Evolutionary conservation across 1,139 yeast genomes (phyloP), one percentile per base, ranked within the genome.

Genomic region (Kodamaea sp.): DNA sequence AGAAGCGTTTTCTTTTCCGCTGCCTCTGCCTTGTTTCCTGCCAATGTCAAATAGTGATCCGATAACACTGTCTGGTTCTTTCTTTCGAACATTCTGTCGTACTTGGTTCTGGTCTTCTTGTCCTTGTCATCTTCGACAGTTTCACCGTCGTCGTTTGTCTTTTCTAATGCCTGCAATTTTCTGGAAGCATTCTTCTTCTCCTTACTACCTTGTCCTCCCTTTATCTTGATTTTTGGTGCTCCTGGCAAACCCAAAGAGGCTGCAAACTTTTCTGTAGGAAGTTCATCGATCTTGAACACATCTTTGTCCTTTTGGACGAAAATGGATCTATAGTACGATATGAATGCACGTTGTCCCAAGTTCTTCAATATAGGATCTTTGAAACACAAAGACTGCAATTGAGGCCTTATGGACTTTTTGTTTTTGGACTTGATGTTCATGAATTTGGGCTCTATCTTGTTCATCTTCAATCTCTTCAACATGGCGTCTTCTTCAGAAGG

Each of bases 41-140:
- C 80, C 61, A 92, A 71, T 42, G 80, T 85, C 62, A 81, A 62
- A 55, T 88, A 92, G 56, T 89, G 95, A 46, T 89, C 94, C 24
- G 96, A 84, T 38, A 94, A 68, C 21, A 92, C 95, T 31, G 86
- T 86, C 65, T 94, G 98, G 59, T 92, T 94, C 60, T 86, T 76
- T 58, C 99, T 78, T 55, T 87, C 95, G 64, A 94, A 94, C 96
- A 92, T 90, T 47, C 94, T 78, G 60, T 94, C 98, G 55, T 88
- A 88, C 57, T 86, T 92, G 8, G 97, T 92, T 51, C 90, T 77
- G 2, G 79, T 82, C 47, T 76, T 76, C 7, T 46, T 38, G 4
- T 44, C 50, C 10, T 53, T 54, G 5, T n/a, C 34, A 11, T 48
- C 58, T 3, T 59, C 67, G 4, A 60, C 65, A 5, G 63, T 31